Evolutionary conservation across 2,329 filamentous ascomycete species (phyloP).

Genomic region (Davidsoniella eucalypti): DNA sequence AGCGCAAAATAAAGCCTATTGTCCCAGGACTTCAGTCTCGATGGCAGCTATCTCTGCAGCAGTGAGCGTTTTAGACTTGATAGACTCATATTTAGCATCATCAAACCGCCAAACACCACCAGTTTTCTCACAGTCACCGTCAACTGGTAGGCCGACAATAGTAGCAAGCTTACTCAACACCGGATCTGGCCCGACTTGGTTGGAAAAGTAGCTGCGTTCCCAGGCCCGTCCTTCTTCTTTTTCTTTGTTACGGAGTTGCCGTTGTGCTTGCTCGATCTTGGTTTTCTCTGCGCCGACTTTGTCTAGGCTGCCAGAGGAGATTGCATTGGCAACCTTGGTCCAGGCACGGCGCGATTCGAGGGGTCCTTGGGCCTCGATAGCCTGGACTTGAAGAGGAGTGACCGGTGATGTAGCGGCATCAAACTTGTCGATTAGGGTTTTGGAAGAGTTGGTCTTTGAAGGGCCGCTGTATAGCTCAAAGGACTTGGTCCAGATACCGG

Average conservation of each 20-base stretch:
- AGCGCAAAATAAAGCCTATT: conserved; percentile 5
- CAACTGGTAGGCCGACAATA: conserved; percentile 28
- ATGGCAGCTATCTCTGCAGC: conserved; percentile 26
- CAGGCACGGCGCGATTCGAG: conserved; percentile 81
- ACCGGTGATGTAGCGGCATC: conserved; percentile 39
- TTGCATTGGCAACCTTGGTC: conserved; percentile 62
- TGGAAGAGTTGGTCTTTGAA: conserved; percentile 31
- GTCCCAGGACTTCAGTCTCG: conserved; percentile 28
- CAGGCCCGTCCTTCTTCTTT: conserved; percentile 58
- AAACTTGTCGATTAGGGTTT: conserved; percentile 40
- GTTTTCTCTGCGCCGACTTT: conserved; percentile 61
- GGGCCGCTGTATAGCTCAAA: conserved; percentile 61
- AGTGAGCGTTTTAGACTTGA: conserved; percentile 19
- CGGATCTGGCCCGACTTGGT: conserved; percentile 28
- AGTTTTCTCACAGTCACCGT: conserved; percentile 43
- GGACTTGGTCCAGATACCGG: conserved; percentile 77
- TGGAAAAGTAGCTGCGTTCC: conserved; percentile 70
- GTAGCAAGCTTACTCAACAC: conserved; percentile 29
- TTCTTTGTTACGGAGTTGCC: conserved; percentile 56
- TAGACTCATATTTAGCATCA: conserved; percentile 25
- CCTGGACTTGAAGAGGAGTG: conserved; percentile 53
- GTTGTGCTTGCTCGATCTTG: conserved; percentile 80
- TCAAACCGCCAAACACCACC: conserved; percentile 45
- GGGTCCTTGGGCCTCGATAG: conserved; percentile 64
- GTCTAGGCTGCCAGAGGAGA: conserved; percentile 72